These are phyloP conservation scores for Canavalia gladiata DNA, from an alignment of 306 rosid species.

Conservation along the genomic window DNA sequence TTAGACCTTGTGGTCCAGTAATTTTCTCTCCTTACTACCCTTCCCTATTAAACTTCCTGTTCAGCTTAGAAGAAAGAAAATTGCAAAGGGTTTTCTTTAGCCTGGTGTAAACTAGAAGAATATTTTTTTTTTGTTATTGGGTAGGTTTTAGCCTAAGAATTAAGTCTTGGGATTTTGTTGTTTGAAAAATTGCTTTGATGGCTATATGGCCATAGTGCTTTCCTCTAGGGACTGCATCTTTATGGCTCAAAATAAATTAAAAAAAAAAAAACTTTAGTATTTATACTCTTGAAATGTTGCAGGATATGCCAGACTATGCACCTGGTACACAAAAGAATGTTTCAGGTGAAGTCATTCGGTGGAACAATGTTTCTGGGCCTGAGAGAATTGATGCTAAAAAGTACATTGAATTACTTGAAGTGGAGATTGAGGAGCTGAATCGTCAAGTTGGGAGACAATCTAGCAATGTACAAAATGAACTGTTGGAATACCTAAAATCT, in stretches of 20 bases:
- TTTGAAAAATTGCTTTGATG: slow-evolving; percentile 2
- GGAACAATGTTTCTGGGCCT: slow-evolving; percentile 89
- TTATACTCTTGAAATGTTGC: slow-evolving; percentile 48
- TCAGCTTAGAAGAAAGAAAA: slow-evolving; percentile 28
- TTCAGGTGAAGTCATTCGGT: slow-evolving; percentile 93
- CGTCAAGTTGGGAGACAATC: slow-evolving; percentile 89
- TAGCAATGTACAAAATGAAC: slow-evolving; percentile 78
- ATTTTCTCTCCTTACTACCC: slow-evolving; percentile 25
- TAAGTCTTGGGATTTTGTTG: slow-evolving; percentile 34
- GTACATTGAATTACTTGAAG: slow-evolving; percentile 95
- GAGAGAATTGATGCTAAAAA: slow-evolving; percentile 92
- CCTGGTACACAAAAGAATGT: slow-evolving; percentile 96
- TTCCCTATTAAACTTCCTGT: slow-evolving; percentile 7
- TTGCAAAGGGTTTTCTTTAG: neutral
- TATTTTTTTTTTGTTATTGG: neutral
- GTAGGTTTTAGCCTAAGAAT: slow-evolving; percentile 26
- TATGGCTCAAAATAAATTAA: slow-evolving; percentile 25
- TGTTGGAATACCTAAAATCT: slow-evolving; percentile 91
- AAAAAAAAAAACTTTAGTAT: neutral
- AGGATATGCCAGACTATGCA: slow-evolving; percentile 90
- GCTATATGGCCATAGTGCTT: slow-evolving; percentile 13
- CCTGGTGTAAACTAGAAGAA: neutral
- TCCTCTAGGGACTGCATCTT: slow-evolving; percentile 1
- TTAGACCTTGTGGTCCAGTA: neutral
- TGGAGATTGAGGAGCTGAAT: slow-evolving; percentile 93